Evolutionary conservation across 108 stramenopile species (phyloP), one percentile per base, ranked within the genome.

Genomic region (Thalassiosira profunda): DNA sequence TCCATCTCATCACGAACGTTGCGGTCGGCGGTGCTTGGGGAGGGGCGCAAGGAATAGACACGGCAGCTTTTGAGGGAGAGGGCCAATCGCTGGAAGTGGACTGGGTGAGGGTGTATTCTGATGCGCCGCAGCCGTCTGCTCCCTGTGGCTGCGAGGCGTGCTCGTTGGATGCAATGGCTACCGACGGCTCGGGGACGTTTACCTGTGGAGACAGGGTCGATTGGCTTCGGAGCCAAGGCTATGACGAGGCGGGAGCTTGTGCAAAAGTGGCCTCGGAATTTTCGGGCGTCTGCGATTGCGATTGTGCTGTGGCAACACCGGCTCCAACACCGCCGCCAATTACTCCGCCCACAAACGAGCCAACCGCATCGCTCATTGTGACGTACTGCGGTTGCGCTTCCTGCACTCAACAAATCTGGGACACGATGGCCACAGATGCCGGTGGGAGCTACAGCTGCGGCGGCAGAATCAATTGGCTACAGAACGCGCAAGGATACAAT

Each of bases 11-110:
- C 23, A 47, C 77, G 43, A 76, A 82, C 46, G 26, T 76, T 34
- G 81, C 75, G n/a, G 81, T 82, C 6, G 81, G 81, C 17, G 81
- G 81, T 15, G 10, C 38, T 21, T 79, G 78, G 78, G 78, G 66
- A 36, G 78, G 72, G 18, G 10, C 1, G 10, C 5, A 52, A 12
- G 69, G 75, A 28, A 54, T 76, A 21, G 70, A 63, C 17, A 18
- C 31, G 4, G 11, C 29, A 5, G 29, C 75, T n/a, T 76, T 69
- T 45, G 44, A 55, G 12, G 71, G 62, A 20, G 37, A 6, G 33
- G 71, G 61, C 1, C 71, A 72, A 55, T 26, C 34, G 4, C 63
- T 72, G 53, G 71, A 72, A 15, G 44, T 72, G 34, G 71, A 72
- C 57, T 72, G 71, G 71, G 71, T 72, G 28, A 49, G 54, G 31